These are phyloP conservation scores for Penicillium antarcticum DNA, from an alignment of 495 filamentous ascomycete species.

Conservation along the genomic window DNA sequence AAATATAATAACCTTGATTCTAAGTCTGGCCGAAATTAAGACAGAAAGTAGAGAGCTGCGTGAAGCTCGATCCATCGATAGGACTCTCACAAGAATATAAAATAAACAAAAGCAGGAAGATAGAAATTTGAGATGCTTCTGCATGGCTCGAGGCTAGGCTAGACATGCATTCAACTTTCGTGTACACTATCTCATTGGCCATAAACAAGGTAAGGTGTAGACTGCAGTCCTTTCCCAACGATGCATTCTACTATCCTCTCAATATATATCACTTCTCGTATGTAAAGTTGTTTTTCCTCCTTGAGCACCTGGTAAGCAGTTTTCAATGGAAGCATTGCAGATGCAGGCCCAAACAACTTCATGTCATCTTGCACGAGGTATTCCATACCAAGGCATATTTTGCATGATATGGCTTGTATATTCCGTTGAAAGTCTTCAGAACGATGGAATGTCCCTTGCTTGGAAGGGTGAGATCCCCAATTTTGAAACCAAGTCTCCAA, in stretches of 20 bases:
- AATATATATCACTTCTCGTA: neutral
- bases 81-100: too few species aligned
- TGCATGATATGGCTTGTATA: constrained; percentile 7
- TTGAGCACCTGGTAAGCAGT: constrained; percentile 4
- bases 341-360: constrained; percentile 39
- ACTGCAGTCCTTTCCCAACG: neutral
- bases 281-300: neutral
- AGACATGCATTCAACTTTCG: neutral
- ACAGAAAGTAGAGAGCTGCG: too few species aligned
- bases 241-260: neutral
- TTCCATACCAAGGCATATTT: constrained; percentile 34
- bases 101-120: too few species aligned
- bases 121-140: too few species aligned
- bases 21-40: neutral
- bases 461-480: neutral
- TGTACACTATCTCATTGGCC: too few species aligned
- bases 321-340: constrained; percentile 23
- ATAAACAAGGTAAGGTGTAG: neutral
- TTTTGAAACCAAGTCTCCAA: constrained; percentile 1
- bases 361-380: constrained; percentile 40
- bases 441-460: neutral
- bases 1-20: neutral
- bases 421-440: neutral
- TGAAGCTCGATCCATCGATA: too few species aligned
- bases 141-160: too few species aligned